A percentile compares a stretch with the other conserved stretches of the same genome.
These are phyloP conservation scores for Zoysia matrella DNA, from an alignment of 202 grass and related monocot genomes.

Conservation along the genomic window DNA sequence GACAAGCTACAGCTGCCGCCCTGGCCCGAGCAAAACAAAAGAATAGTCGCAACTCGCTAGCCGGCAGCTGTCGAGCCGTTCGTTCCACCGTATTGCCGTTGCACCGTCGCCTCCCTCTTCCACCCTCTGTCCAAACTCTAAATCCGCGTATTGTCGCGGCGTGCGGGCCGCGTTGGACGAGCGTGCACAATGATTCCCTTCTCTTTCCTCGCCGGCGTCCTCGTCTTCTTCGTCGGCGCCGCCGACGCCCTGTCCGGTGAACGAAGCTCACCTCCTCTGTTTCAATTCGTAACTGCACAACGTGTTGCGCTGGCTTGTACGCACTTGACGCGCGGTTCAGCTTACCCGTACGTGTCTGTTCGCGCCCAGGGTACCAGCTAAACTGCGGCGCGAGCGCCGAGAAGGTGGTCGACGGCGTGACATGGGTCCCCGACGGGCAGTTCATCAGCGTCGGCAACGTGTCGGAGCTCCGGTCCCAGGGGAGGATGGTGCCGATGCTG, in stretches of 20 bases:
- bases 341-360: background rate
- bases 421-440: constrained; percentile 62
- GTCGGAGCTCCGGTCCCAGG: constrained; percentile 9
- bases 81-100: constrained; percentile 10
- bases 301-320: background rate
- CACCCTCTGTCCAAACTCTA: background rate
- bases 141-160: background rate
- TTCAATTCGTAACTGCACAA: too few species aligned
- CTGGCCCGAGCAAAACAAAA: constrained; percentile 15
- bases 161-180: background rate
- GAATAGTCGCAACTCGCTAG: background rate
- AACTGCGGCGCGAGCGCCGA: constrained; percentile 60
- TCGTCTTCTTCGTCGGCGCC: background rate
- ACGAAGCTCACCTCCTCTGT: too few species aligned
- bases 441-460: constrained; percentile 57
- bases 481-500: constrained; percentile 50
- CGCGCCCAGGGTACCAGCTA: constrained; percentile 60
- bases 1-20: constrained; percentile 11
- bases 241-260: constrained; percentile 43
- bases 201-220: constrained; percentile 32
- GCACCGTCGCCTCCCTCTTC: background rate
- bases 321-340: too few species aligned
- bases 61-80: constrained; percentile 25
- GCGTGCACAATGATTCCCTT: constrained; percentile 37
- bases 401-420: constrained; percentile 40